Evolutionary conservation across 2,329 filamentous ascomycete genomes (phyloP).

Genomic region (Cytospora piceicola): DNA sequence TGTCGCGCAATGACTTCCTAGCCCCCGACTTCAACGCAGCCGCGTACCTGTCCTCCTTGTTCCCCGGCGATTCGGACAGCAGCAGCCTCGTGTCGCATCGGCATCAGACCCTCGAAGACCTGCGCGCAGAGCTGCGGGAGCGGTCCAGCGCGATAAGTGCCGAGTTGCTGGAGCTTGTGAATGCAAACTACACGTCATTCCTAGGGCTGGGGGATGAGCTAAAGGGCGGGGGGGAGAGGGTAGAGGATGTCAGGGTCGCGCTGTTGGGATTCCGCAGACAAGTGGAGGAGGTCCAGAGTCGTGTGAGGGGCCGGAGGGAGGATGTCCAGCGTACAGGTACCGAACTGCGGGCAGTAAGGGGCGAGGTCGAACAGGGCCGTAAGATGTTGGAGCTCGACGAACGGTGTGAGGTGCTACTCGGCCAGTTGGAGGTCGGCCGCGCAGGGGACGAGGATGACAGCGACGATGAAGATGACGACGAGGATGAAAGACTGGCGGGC

Average conservation of each 20-base stretch:
- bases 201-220: slow-evolving; percentile 80
- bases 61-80: slow-evolving; percentile 37
- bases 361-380: slow-evolving; percentile 63
- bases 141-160: slow-evolving; percentile 78
- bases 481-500: slow-evolving; percentile 42
- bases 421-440: slow-evolving; percentile 47
- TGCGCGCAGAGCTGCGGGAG: slow-evolving; percentile 82
- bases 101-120: slow-evolving; percentile 94
- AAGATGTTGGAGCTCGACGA: slow-evolving; percentile 71
- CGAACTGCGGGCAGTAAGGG: slow-evolving; percentile 69
- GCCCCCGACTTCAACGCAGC: slow-evolving; percentile 76
- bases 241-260: slow-evolving; percentile 87
- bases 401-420: slow-evolving; percentile 65
- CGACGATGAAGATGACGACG: slow-evolving; percentile 39
- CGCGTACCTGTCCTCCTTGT: slow-evolving; percentile 67
- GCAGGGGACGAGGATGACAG: slow-evolving; percentile 39
- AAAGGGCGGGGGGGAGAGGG: slow-evolving; percentile 84
- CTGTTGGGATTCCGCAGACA: slow-evolving; percentile 84
- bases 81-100: slow-evolving; percentile 70
- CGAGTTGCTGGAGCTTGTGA: slow-evolving; percentile 92
- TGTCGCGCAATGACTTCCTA: slow-evolving; percentile 83
- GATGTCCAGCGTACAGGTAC: slow-evolving; percentile 66
- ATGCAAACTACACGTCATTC: slow-evolving; percentile 92
- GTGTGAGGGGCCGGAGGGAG: slow-evolving; percentile 64
- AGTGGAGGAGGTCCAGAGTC: slow-evolving; percentile 71